A percentile compares a stretch with the other conserved stretches of the same genome.
Conservation (phyloP, 352 stramenopile species). For the Globisporangium apiculatum region DNA sequence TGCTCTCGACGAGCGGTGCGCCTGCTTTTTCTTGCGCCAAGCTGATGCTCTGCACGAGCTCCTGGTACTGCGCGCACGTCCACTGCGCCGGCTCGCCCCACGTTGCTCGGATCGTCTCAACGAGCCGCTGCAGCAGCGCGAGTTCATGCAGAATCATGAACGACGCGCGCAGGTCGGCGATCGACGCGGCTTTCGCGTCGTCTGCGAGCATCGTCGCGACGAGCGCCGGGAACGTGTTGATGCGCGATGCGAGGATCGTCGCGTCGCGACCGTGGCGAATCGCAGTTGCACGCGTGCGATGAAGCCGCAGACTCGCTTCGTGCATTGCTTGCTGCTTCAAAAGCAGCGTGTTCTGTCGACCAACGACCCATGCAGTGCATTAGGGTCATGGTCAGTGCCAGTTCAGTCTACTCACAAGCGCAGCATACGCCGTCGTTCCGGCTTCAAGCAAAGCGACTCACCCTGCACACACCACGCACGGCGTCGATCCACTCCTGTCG, state of each 20-base stretch:
- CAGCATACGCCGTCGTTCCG: not conserved
- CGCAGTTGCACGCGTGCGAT: constrained; percentile 14
- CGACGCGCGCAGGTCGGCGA: constrained; percentile 43
- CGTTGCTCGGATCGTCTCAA: constrained; percentile 27
- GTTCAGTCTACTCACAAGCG: too few species aligned
- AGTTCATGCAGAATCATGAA: constrained; percentile 73
- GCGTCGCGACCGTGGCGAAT: constrained; percentile 23
- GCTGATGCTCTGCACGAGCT: constrained; percentile 48
- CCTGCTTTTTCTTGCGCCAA: constrained; percentile 44
- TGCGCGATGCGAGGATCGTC: constrained; percentile 18
- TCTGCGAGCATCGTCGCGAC: constrained; percentile 9
- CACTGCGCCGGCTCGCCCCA: constrained; percentile 46
- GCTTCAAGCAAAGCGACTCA: constrained; percentile 11
- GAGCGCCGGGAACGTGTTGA: constrained; percentile 1
- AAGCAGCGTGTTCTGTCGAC: constrained; percentile 10
- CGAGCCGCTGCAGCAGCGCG: constrained; percentile 48
- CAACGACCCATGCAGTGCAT: too few species aligned
- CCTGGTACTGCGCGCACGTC: constrained; percentile 48
- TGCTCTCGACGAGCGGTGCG: constrained; percentile 20
- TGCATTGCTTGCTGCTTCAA: constrained; percentile 17
- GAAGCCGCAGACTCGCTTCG: constrained; percentile 10
- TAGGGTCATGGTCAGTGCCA: too few species aligned
- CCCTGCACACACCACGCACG: constrained; percentile 37
- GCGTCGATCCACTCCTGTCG: constrained; percentile 60
- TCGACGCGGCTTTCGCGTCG: constrained; percentile 7